Percentiles rank a stretch among this genome's conserved stretches.
phyloP scores from a whole-genome alignment of 257 asterid genomes.

The Jaltomata sinuosa region DNA sequence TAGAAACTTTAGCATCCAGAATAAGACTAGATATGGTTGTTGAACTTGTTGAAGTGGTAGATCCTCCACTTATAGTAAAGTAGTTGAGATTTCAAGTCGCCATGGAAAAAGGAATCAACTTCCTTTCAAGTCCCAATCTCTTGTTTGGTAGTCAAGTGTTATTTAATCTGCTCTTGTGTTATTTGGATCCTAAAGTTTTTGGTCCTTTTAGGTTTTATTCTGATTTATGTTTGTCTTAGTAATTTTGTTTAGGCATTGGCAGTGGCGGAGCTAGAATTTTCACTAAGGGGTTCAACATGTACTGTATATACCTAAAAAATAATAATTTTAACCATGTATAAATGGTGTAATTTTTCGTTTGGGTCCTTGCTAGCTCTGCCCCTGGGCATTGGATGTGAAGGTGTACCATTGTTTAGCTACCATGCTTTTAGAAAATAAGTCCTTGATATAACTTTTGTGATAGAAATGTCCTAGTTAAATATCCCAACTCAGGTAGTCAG shows the following conservation, averaged over 20 bases:
- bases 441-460: background rate
- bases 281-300: too few species aligned
- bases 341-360: too few species aligned
- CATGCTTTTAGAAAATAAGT: background rate
- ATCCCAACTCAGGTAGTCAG: background rate
- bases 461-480: background rate
- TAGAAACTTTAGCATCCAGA: background rate
- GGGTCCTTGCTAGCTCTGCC: too few species aligned
- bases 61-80: background rate
- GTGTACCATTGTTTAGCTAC: background rate
- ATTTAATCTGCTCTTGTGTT: background rate
- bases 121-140: too few species aligned
- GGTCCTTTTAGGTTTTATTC: background rate
- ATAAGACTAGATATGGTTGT: background rate
- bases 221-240: background rate
- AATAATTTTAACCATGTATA: too few species aligned
- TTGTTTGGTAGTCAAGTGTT: too few species aligned
- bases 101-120: background rate
- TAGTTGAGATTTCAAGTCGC: background rate
- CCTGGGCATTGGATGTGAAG: background rate
- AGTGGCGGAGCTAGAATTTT: too few species aligned
- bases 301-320: too few species aligned
- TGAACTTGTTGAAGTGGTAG: too few species aligned
- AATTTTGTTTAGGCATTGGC: background rate
- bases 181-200: background rate